Conservation (phyloP, 2,329 filamentous ascomycete species). For the Penicillium thymicola region DNA sequence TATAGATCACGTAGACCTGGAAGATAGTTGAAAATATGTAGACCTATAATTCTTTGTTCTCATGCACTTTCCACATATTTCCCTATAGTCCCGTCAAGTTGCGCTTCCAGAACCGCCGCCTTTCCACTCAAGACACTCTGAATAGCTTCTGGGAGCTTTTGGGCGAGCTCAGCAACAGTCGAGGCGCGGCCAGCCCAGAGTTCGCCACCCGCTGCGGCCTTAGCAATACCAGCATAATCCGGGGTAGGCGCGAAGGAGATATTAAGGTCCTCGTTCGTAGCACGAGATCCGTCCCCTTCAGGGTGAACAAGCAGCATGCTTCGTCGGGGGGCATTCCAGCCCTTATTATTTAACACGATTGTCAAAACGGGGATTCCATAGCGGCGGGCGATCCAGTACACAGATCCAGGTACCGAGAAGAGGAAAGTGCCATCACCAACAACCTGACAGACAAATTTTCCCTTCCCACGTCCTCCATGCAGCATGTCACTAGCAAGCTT, state of each 20-base stretch:
- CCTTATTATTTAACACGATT: slow-evolving; percentile 67
- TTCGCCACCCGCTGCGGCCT: slow-evolving; percentile 61
- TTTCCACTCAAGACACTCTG: slow-evolving; percentile 55
- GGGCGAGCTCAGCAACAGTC: slow-evolving; percentile 55
- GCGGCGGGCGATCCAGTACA: slow-evolving; percentile 66
- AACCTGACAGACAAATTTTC: slow-evolving; percentile 61
- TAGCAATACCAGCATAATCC: slow-evolving; percentile 66
- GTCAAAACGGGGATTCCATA: slow-evolving; percentile 66
- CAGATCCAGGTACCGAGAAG: slow-evolving; percentile 62
- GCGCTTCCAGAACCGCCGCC: slow-evolving; percentile 61
- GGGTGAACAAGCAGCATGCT: slow-evolving; percentile 65
- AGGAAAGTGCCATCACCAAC: slow-evolving; percentile 67
- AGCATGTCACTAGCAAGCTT: slow-evolving; percentile 64
- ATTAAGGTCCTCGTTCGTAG: slow-evolving; percentile 62
- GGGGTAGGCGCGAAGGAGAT: slow-evolving; percentile 65
- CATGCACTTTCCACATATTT: slow-evolving; percentile 43
- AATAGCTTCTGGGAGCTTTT: slow-evolving; percentile 56
- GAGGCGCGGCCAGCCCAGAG: slow-evolving; percentile 60
- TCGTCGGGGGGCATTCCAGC: slow-evolving; percentile 64
- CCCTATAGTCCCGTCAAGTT: slow-evolving; percentile 55
- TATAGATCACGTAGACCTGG: too few species aligned
- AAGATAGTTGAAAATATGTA: too few species aligned
- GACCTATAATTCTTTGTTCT: background rate
- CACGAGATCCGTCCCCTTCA: slow-evolving; percentile 59
- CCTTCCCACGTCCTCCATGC: slow-evolving; percentile 49